phyloP scores from a whole-genome alignment of 208 protist genomes.

The Leishmania amazonensis region DNA sequence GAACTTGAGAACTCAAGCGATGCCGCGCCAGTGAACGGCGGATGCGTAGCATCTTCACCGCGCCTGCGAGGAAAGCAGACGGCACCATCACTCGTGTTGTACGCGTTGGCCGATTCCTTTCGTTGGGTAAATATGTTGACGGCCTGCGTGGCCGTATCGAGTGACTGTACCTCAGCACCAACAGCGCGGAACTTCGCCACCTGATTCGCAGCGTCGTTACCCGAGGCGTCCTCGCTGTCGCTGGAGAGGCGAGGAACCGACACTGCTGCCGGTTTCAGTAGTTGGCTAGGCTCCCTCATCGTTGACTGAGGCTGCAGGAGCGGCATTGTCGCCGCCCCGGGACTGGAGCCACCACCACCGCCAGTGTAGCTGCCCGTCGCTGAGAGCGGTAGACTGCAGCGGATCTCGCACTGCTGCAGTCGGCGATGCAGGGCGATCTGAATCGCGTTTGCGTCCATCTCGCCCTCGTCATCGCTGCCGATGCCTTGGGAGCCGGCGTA shows the following conservation, averaged over 20 bases:
- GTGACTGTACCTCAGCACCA: constrained; percentile 29
- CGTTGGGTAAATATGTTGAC: constrained; percentile 29
- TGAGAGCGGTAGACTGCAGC: constrained; percentile 14
- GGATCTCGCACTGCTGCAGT: constrained; percentile 33
- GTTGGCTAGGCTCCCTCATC: background rate
- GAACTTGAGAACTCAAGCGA: background rate
- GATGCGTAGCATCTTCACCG: background rate
- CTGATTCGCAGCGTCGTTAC: constrained; percentile 1
- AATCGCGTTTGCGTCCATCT: constrained; percentile 56
- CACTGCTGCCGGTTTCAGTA: constrained; percentile 12
- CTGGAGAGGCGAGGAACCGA: constrained; percentile 12
- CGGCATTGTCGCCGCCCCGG: constrained; percentile 12
- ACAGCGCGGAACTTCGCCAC: constrained; percentile 27
- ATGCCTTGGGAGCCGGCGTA: background rate
- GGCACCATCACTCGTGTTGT: background rate
- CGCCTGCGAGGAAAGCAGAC: background rate
- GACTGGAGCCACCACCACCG: background rate
- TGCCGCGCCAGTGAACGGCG: background rate
- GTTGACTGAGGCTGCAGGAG: constrained; percentile 13
- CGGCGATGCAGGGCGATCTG: constrained; percentile 71
- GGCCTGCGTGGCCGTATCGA: constrained; percentile 24
- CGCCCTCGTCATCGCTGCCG: constrained; percentile 13
- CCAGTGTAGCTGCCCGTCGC: constrained; percentile 1
- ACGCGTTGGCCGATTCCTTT: constrained; percentile 4
- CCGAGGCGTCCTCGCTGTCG: background rate